Evolutionary conservation across 768 basidiomycete genomes (phyloP), one percentile per base, ranked within the genome.

Genomic region (Amanita muscaria): DNA sequence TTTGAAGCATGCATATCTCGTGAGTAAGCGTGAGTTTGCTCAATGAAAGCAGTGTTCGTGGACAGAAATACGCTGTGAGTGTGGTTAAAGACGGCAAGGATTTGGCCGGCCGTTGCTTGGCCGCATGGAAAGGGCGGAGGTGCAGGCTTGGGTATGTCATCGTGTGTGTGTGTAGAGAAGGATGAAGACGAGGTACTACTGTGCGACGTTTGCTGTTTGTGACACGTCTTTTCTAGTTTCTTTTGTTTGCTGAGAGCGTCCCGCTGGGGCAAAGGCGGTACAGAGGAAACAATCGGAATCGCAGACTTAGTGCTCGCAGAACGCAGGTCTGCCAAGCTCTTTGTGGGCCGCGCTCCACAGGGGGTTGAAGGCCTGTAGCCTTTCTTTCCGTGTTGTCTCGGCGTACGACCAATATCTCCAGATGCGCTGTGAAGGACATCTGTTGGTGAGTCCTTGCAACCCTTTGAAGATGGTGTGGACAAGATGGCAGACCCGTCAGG

Each of bases 11-110:
- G 93, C 22, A 88, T 88, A 31, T 77, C 72, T 35, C 88, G 81
- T 16, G 88, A 83, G 68, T 97, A 88, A 12, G 88, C 88, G 56
- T 98, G 94, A 1, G 91, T 88, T 58, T 97, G 92, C 1, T 93
- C 94, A 54, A 99, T 96, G 61, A 99, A 92, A 5, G 93, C 94
- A 16, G 96, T 93, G 57, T 96, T 90, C 15, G 90, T 88, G 4
- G 90, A 94, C 9, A 98, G 70, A 55, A 93, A 86, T 39, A 84
- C 77, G 57, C 96, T 92, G 58, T 96, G 91, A 11, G 88, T 88
- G 49, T 70, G 64, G n/a, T 84, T 79, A 35, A 96, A 72, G 5
- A 83, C 79, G 47, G 83, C 82, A 62, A 85, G 70, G 4, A 88
- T 76, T 55, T 87, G 81, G 2, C 71, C 62, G 37, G 80, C 69